Base-by-base conservation (phyloP, 2,329 filamentous ascomycete genomes). In the Aspergillus costaricaensis region DNA sequence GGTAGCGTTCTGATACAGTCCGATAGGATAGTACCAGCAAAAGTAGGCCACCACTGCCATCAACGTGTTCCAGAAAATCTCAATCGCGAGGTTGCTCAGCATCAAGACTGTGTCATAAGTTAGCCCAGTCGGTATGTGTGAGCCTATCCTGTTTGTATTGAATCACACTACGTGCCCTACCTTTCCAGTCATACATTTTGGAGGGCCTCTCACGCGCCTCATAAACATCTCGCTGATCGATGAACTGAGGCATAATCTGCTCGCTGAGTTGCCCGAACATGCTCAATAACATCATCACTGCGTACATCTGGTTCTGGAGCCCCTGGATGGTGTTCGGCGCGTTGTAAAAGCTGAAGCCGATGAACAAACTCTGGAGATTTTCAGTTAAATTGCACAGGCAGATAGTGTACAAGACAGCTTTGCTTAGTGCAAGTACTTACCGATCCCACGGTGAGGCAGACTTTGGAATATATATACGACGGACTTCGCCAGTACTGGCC, bases 401-500 rank as follows among this genome's bases (percentile, higher is more conserved):
- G 30, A 32, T 32, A 4, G 30, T 10, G 10, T 32, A 15, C 19
- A 19, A 15, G 10, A 27, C 25, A 17, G 30, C n/a, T 2, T 38
- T 6, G 32, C n/a, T 41, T 12, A 38, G 25, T 9, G 41, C 4
- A 8, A 4, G 4, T 14, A 21, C 56, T 47, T 55, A 65, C 82
- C 69, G 81, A 82, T 17, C 85, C 76, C 21, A 83, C 77, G 71
- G 88, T 41, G 15, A 95, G 86, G 2, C 82, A 78, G 1, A 83
- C 74, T 80, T 96, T 96, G 69, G 90, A 87, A 78, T 92, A 95
- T 74, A 96, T 92, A 79, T 96, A 96, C 1, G 86, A 85, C 0
- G 92, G 92, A 0, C 88, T 92, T 62, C 92, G 88, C 91, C 91
- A 96, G 83, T 93, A 94, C 74, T 96, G 91, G 73, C 92, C 84